These are phyloP conservation scores for Boletus insuetus DNA, from an alignment of 768 basidiomycete genomes.

Conservation along the genomic window DNA sequence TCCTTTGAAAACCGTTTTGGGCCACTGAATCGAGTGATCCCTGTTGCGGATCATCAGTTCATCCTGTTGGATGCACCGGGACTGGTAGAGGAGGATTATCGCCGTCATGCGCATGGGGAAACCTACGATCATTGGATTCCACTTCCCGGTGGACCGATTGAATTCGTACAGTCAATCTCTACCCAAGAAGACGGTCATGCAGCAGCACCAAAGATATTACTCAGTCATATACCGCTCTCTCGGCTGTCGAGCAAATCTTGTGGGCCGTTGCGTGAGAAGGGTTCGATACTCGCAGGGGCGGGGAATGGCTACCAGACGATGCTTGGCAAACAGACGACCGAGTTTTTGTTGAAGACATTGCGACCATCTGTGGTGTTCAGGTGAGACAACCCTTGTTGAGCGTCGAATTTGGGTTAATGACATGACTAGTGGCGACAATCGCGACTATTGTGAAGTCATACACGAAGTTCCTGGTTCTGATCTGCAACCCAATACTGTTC, in stretches of 20 bases:
- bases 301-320: slow-evolving; percentile 83
- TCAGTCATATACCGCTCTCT: slow-evolving; percentile 85
- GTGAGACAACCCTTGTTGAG: slow-evolving; percentile 35
- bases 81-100: slow-evolving; percentile 82
- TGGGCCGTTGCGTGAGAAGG: slow-evolving; percentile 72
- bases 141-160: slow-evolving; percentile 50
- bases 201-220: slow-evolving; percentile 47
- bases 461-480: slow-evolving; percentile 42
- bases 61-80: slow-evolving; percentile 73
- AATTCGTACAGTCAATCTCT: slow-evolving; percentile 50
- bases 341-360: slow-evolving; percentile 67
- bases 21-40: slow-evolving; percentile 57
- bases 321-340: slow-evolving; percentile 74
- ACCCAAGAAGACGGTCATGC: slow-evolving; percentile 30
- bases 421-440: slow-evolving; percentile 72
- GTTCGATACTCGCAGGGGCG: slow-evolving; percentile 69
- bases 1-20: slow-evolving; percentile 67
- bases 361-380: slow-evolving; percentile 71
- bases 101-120: slow-evolving; percentile 47
- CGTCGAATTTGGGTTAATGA: background rate
- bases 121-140: slow-evolving; percentile 58
- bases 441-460: slow-evolving; percentile 82
- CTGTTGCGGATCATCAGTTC: slow-evolving; percentile 67
- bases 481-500: slow-evolving; percentile 35
- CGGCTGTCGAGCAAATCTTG: slow-evolving; percentile 73